A percentile compares a stretch with the other conserved stretches of the same genome.
These are phyloP conservation scores for Neopestalotiopsis sp. DNA, from an alignment of 2,329 filamentous ascomycete species.

Conservation along the genomic window DNA sequence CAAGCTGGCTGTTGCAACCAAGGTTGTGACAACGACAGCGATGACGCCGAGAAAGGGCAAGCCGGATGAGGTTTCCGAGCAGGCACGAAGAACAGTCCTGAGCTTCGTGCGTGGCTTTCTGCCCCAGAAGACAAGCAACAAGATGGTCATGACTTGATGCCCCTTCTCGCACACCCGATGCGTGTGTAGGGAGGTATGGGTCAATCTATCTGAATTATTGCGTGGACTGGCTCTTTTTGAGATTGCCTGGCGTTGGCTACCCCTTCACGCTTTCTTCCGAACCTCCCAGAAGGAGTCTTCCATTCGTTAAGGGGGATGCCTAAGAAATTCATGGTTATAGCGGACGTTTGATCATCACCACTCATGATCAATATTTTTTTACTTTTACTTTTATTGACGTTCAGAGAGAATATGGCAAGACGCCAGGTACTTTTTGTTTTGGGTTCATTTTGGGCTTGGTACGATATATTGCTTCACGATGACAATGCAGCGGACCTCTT, in stretches of 20 bases:
- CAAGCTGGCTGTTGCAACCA: conserved; percentile 24
- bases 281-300: conserved; percentile 10
- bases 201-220: conserved; percentile 22
- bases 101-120: conserved; percentile 37
- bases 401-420: conserved; percentile 16
- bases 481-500: not conserved
- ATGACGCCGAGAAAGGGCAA: conserved; percentile 16
- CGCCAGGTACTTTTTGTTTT: conserved; percentile 16
- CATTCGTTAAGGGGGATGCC: conserved; percentile 3
- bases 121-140: conserved; percentile 35
- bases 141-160: conserved; percentile 37
- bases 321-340: conserved; percentile 9
- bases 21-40: not conserved
- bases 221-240: conserved; percentile 22
- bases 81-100: conserved; percentile 34
- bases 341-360: conserved; percentile 9
- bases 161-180: conserved; percentile 22
- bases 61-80: conserved; percentile 26
- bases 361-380: conserved; percentile 13
- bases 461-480: conserved; percentile 7
- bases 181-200: conserved; percentile 18
- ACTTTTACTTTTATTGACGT: conserved; percentile 10
- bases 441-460: conserved; percentile 4
- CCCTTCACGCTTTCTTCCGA: conserved; percentile 25
- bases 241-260: conserved; percentile 24